A percentile compares a stretch with the other conserved stretches of the same genome.
These are phyloP conservation scores for Pouteria glomerata DNA, from an alignment of 148 eudicot genomes.

Conservation along the genomic window DNA sequence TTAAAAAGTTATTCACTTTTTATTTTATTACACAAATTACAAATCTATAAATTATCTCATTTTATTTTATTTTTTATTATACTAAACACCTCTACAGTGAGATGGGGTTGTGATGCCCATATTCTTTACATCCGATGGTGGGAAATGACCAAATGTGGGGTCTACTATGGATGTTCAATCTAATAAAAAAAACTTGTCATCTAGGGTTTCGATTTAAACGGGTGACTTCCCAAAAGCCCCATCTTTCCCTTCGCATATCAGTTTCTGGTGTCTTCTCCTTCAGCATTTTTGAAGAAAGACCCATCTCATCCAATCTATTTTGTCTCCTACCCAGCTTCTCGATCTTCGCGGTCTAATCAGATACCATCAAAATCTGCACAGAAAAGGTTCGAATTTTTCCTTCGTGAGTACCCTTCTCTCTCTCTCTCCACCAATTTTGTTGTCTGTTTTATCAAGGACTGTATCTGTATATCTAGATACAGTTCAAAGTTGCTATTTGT, in stretches of 20 bases:
- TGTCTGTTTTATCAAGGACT: background rate
- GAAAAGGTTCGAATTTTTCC: background rate
- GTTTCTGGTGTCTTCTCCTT: background rate
- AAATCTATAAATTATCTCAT: too few relatives aligned
- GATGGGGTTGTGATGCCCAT: too few relatives aligned
- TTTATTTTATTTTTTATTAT: too few relatives aligned
- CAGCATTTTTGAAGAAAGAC: background rate
- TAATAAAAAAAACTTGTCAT: background rate
- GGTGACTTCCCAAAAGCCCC: constrained; percentile 12
- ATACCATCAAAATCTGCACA: constrained; percentile 3
- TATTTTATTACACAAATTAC: too few relatives aligned
- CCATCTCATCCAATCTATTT: background rate
- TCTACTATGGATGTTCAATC: background rate
- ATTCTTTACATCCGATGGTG: background rate
- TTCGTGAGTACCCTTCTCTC: constrained; percentile 14
- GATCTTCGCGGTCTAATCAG: constrained; percentile 10
- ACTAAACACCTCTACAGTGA: too few relatives aligned
- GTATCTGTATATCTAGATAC: background rate
- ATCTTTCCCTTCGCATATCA: background rate
- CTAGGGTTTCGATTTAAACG: background rate
- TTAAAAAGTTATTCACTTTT: too few relatives aligned
- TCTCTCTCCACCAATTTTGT: background rate
- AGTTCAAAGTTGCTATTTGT: background rate
- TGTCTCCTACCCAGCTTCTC: constrained; percentile 8
- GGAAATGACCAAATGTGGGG: background rate